Conservation (phyloP, 2,329 filamentous ascomycete species). For the Penicillium paneum region DNA sequence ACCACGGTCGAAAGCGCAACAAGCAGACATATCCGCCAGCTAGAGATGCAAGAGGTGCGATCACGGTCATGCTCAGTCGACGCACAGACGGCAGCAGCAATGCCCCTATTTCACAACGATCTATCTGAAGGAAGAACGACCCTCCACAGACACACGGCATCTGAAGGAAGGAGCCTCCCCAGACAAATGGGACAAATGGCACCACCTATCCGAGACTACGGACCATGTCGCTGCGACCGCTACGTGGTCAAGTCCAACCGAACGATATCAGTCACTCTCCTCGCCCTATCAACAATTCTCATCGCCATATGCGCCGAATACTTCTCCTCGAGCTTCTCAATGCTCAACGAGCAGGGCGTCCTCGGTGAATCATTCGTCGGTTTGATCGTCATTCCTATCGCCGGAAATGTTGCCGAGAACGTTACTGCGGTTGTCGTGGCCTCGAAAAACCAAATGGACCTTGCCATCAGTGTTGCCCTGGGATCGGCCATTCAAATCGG, state of each 20-base stretch:
- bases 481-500: conserved; percentile 70
- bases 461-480: conserved; percentile 69
- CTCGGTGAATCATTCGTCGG: conserved; percentile 67
- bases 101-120: conserved; percentile 5
- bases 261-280: conserved; percentile 47
- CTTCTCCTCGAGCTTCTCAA: conserved; percentile 65
- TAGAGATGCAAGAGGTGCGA: conserved; percentile 14
- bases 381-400: conserved; percentile 68
- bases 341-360: conserved; percentile 55
- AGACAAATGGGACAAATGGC: not conserved
- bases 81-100: conserved; percentile 1
- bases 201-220: not conserved
- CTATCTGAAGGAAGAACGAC: not conserved
- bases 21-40: not conserved
- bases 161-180: too few species aligned
- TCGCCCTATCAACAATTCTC: conserved; percentile 62
- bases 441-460: conserved; percentile 72
- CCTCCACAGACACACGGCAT: not conserved
- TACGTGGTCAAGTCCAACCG: conserved; percentile 4
- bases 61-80: conserved; percentile 4
- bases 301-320: conserved; percentile 69
- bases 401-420: conserved; percentile 71
- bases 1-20: not conserved
- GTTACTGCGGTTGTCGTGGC: conserved; percentile 69
- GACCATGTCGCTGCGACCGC: not conserved